Evolutionary conservation across 2,329 filamentous ascomycete species (phyloP), one percentile per base, ranked within the genome.

Genomic region (Microcera coccophila): DNA sequence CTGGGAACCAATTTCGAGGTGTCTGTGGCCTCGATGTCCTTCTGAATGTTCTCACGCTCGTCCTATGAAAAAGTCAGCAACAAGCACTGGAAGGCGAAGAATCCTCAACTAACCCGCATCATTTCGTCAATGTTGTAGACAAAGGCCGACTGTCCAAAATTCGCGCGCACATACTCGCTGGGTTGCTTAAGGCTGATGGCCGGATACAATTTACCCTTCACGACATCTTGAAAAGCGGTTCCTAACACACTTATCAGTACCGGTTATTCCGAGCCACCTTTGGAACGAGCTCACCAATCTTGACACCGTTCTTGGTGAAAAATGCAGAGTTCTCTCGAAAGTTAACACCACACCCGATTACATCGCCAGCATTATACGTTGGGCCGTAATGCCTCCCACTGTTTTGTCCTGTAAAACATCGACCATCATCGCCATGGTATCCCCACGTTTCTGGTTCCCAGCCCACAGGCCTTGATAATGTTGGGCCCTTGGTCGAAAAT

Each of bases 71-170:
- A 35, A 21, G 26, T 59, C 41, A 58, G 49, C 37, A 35, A 40
- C n/a, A 36, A 33, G 19, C 38, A 38, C 18, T 28, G 26, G 19
- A 21, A 35, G 2, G 21, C 19, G 21, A 19, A 33, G 14, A 34
- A 28, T 33, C 38, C 22, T 29, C 26, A 43, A 57, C 77, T 58
- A 75, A 87, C 87, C 72, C 77, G 78, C 71, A 95, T 84, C 75
- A 93, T 79, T 46, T 79, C 78, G 64, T 96, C 88, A 54, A 98
- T 97, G 62, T 96, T 87, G 67, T 85, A 98, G 34, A 88, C 76
- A 64, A 97, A 97, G 3, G 86, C 85, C 40, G 76, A 78, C 64
- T 84, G 80, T 36, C 82, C 82, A 66, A 86, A 85, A 58, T 86
- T 86, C 52, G 73, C 78, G 46, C 72, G 67, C 44, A 85, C 62